These are phyloP conservation scores for Coprinopsis strossmayeri DNA, from an alignment of 768 basidiomycete species.

Conservation along the genomic window DNA sequence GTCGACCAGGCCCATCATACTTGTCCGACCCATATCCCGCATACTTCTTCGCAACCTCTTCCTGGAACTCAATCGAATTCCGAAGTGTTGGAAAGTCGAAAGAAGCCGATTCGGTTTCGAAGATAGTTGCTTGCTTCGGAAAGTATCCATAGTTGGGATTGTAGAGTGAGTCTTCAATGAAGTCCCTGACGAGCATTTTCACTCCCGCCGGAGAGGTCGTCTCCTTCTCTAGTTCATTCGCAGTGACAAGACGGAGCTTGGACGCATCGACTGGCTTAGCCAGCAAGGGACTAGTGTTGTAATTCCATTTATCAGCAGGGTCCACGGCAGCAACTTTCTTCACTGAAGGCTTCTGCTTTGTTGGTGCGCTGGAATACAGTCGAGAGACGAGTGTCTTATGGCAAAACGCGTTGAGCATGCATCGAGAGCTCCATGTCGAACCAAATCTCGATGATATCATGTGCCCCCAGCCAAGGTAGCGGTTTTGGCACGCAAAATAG, in stretches of 20 bases:
- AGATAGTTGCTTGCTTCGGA: conserved; percentile 86
- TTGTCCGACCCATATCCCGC: conserved; percentile 58
- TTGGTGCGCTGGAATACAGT: conserved; percentile 2
- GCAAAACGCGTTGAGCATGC: not conserved
- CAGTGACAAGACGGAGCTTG: conserved; percentile 54
- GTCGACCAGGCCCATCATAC: conserved; percentile 67
- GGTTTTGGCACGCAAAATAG: not conserved
- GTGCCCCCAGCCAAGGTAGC: conserved; percentile 2
- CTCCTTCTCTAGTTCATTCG: conserved; percentile 56
- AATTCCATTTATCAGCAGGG: conserved; percentile 67
- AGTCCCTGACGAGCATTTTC: conserved; percentile 92
- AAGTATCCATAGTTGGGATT: conserved; percentile 99
- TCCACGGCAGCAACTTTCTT: conserved; percentile 13
- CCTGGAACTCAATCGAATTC: conserved; percentile 72
- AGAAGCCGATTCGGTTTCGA: conserved; percentile 51
- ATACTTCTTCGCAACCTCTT: conserved; percentile 73
- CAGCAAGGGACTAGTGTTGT: conserved; percentile 59
- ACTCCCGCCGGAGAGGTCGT: conserved; percentile 67
- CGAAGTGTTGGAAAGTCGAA: conserved; percentile 68
- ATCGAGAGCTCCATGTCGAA: conserved; percentile 5
- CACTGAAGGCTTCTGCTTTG: not conserved
- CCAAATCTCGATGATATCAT: conserved; percentile 8
- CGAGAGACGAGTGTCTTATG: not conserved
- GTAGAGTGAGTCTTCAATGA: conserved; percentile 94
- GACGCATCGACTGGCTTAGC: conserved; percentile 36